Evolutionary conservation across 1,284 basidiomycete species (phyloP), one percentile per base, ranked within the genome.

Genomic region (Laetiporus sulphureus): DNA sequence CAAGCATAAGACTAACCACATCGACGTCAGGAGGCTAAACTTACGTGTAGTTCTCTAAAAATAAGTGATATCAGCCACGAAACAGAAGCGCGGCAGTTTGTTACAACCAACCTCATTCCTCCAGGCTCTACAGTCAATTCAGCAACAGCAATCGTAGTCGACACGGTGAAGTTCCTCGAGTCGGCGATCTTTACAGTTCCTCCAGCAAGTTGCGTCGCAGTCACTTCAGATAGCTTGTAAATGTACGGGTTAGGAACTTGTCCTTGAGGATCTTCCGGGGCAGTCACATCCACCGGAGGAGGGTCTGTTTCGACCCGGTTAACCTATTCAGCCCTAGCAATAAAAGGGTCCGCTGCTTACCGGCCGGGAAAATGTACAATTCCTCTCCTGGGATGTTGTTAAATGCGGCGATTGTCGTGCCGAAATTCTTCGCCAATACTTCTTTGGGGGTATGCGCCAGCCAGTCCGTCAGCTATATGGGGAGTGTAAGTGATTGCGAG

Each of bases 341-440:
- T 5, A 24, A 2, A 4, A 2, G 11, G 23, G 21, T 16, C 8
- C 16, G 27, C 22, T 18, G 50, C 68, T 31, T 50, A 78, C 75
- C 51, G 40, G 68, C 66, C 2, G 79, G 79, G 69, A 84, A 85
- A 44, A 83, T 83, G 59, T 80, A 83, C 33, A 84, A 66, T 54
- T 83, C 72, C 40, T 74, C 46, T 4, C 65, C 62, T 1, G 78
- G 80, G 45, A 83, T 71, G 45, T 75, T 66, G 36, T 70, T 65
- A 56, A 83, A 83, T 1, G 72, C 73, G 3, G 70, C 64, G 23
- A 70, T 59, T 47, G 68, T 65, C 11, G 69, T 67, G 52, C 75
- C 69, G 66, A 86, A 84, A 60, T 84, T 86, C 65, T 83, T 83
- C 36, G 76, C 75, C 20, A 89, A 67, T 20, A 84, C 80, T 65